Base-by-base conservation (phyloP, 2,329 filamentous ascomycete species). In the Eutypa lata region DNA sequence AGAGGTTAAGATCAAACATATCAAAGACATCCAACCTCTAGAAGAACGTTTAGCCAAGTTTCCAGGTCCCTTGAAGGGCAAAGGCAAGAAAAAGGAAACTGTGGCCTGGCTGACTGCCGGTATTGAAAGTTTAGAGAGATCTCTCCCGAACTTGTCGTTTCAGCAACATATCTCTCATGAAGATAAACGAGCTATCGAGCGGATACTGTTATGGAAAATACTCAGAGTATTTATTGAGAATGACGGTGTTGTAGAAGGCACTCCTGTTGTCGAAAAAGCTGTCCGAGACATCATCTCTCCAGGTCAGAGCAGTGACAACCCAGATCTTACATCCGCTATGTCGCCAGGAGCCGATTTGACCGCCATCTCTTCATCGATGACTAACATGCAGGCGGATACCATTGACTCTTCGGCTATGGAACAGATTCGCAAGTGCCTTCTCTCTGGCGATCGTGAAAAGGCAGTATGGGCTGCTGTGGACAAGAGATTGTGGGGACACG, bases 11-110 rank as follows among this genome's bases (percentile, higher is more conserved):
- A 75, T 93, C n/a, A 81, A 84, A 56, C 88, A 82, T 60, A 80
- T 90, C 56, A 94, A 88, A 66, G 85, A 91, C 43, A 76, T 90
- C 28, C 75, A 90, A 44, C 85, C 89, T 4, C 74, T 91, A 8
- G 76, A 83, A 22, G 90, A 94, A 33, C 81, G 86, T 2, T 74
- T 94, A 47, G 80, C 84, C 18, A 91, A 87, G 61, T 97, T 97
- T 64, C 94, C 94, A 0, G 94, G 94, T 0, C 94, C 95, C 3
- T 75, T 99, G 26, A 91, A 88, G 69, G 82, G 86, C 40, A 97
- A 97, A 67, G 85, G 87, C 1, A 97, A 96, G 78, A 99, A 99
- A 78, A 99, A 97, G 75, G 93, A 99, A 51, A 82, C 91, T 0
- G 62, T 92, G 43, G 72, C 83, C 2, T 99, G 95, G 94, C 77